Base-by-base conservation (phyloP, 2,329 filamentous ascomycete genomes). In the Aciculosporium take region DNA sequence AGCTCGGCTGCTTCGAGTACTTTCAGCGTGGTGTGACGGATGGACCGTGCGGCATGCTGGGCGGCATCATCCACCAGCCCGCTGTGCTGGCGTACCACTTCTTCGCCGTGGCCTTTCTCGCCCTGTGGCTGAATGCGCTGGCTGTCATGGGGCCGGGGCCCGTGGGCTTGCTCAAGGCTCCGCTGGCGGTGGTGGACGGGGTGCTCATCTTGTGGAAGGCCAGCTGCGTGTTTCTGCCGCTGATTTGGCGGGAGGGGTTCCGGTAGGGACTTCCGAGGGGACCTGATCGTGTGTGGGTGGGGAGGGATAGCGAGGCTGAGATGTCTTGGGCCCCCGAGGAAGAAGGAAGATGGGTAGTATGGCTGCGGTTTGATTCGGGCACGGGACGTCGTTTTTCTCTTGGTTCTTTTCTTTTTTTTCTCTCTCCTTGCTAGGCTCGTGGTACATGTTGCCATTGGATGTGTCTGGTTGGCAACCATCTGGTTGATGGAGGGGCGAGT, bases 1-100 rank as follows among this genome's bases (percentile, higher is more conserved):
- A 94, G 64, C 73, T 73, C 49, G 91, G 91, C 37, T 98, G 91
- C 67, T 96, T 96, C 67, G 68, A 72, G 24, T 98, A 98, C 64
- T 98, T 98, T 67, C 71, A 85, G 57, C 70, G 79, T 37, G 76
- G 78, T 46, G 76, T 79, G 61, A 74, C 86, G 18, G 76, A 84
- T 47, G 86, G 83, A 27, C 91, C 91, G 3, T 78, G 82, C 35
- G 83, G 84, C 24, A 67, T 98, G 45, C 69, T 98, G 7, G 85
- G 76, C 1, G 91, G 87, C 12, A 72, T 96, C 43, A 79, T 94
- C 49, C 74, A 79, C 38, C 74, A 79, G 41, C 91, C 91, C 0
- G 61, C 79, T 39, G 72, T 87, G 30, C 76, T 98, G 30, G 79
- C 91, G 51, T 84, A 82, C 58, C 91, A 98, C 63, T 98, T 98